Conservation (phyloP, 2,329 filamentous ascomycete genomes). For the Monosporascus ibericus region DNA sequence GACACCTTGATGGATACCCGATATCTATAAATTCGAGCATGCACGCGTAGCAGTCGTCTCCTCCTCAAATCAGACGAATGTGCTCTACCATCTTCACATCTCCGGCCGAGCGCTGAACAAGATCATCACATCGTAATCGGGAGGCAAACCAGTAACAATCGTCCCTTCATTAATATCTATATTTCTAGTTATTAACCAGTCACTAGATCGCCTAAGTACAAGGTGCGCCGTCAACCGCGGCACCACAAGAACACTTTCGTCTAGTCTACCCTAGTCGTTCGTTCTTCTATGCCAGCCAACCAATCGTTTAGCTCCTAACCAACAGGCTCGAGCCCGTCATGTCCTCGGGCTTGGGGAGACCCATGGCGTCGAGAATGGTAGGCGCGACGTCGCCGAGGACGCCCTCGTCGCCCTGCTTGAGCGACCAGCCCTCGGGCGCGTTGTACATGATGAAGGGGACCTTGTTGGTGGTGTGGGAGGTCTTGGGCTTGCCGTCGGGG, state of each 20-base stretch:
- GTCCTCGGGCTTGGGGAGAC: conserved; percentile 79
- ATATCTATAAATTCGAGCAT: neutral
- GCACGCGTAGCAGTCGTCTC: neutral
- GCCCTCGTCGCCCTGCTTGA: conserved; percentile 70
- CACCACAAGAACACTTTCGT: neutral
- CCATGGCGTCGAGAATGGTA: conserved; percentile 88
- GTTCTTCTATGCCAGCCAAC: neutral
- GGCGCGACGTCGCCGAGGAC: conserved; percentile 97
- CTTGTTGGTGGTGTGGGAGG: conserved; percentile 95
- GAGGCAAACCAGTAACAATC: too few relatives aligned
- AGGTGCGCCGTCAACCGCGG: neutral
- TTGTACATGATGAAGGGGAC: conserved; percentile 98
- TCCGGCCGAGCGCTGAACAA: too few relatives aligned
- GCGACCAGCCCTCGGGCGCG: conserved; percentile 79
- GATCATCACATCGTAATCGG: too few relatives aligned
- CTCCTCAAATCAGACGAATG: too few relatives aligned
- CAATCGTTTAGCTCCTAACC: conserved; percentile 53
- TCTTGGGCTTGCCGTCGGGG: conserved; percentile 92
- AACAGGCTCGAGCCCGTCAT: conserved; percentile 88
- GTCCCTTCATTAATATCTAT: conserved; percentile 10
- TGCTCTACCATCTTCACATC: neutral
- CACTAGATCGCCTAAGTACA: neutral
- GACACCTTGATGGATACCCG: neutral
- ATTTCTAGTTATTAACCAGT: conserved; percentile 1
- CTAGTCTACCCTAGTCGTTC: too few relatives aligned